Evolutionary conservation across 2,329 filamentous ascomycete genomes (phyloP).

Genomic region (Helminthosporium solani): DNA sequence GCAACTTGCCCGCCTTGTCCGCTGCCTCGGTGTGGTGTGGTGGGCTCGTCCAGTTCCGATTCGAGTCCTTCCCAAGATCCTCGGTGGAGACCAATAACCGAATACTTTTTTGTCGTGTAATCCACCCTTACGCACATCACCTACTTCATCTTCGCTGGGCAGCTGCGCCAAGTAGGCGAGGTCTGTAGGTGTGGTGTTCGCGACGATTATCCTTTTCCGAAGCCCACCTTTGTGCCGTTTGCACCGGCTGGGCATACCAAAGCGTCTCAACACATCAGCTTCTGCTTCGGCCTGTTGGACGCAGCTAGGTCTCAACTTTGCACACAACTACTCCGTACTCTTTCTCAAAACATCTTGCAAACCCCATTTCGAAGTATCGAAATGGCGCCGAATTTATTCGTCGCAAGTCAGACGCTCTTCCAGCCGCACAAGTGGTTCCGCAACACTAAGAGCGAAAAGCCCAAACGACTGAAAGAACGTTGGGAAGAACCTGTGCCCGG

Average conservation of each 20-base stretch:
- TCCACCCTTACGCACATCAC: background rate
- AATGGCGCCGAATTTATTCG: slow-evolving; percentile 55
- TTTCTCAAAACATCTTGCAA: background rate
- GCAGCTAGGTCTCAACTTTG: background rate
- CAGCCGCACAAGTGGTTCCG: slow-evolving; percentile 53
- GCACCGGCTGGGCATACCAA: background rate
- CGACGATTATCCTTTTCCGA: background rate
- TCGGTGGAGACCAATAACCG: background rate
- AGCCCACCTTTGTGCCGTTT: background rate
- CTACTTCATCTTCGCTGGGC: background rate
- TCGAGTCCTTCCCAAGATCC: background rate
- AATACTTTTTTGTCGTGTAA: background rate
- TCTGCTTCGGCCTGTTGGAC: background rate
- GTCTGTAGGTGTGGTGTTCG: background rate
- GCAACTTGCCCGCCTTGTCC: background rate
- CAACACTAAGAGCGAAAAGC: slow-evolving; percentile 42
- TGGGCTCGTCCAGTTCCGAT: background rate
- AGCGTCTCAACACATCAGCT: background rate
- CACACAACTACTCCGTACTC: background rate
- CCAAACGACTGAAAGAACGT: slow-evolving; percentile 48
- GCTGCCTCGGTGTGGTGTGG: background rate
- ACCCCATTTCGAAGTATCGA: background rate
- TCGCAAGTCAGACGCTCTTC: slow-evolving; percentile 52
- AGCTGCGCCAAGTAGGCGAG: background rate
- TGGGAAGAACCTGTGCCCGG: slow-evolving; percentile 52